Base-by-base conservation (phyloP, 371 early-diverging fungal species). In the Apophysomyces ossiformis region DNA sequence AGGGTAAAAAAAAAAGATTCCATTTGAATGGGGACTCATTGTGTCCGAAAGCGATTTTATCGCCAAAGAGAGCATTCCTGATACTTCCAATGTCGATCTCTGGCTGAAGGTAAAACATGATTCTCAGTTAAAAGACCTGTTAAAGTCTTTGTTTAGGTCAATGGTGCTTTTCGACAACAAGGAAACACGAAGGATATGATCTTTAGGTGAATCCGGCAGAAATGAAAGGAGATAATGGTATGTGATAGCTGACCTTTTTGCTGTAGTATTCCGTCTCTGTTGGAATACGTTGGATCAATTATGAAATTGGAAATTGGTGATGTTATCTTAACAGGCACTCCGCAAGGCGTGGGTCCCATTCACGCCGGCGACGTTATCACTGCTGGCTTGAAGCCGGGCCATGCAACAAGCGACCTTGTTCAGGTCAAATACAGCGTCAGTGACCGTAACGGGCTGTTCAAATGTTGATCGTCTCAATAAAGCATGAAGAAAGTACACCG, bases 131-230 rank as follows among this genome's bases (percentile, higher is more conserved):
- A 57, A 16, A 8, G 26, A 39, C 7, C 21, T 13, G 9, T 59
- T 6, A 32, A 32, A 26, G 54, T 12, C n/a, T 16, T 16, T n/a
- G 16, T 57, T 7, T 67, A 87, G 81, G 75, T 93, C 21, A 90
- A 93, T 60, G 94, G 87, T n/a, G 74, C 84, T 67, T 76, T 87
- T 56, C 87, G 83, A 58, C 96, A 97, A 77, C 73, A 93, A 64
- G 97, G 96, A 7, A 83, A 82, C 62, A 97, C 98, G 0, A 82
- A 82, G 41, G 95, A 96, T 62, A 96, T 97, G 96, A 89, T 97
- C 18, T 97, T 98, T 75, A 82, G 82, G 92, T 90, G 77, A 7
- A 1, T 13, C 6, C 44, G 32, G 32, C 35, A 15, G 43, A n/a
- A 37, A 5, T 32, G 13, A 62, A 36, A 7, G 41, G 32, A 26